Conservation (phyloP, 2,329 filamentous ascomycete genomes). For the Thielaviopsis cerberus region DNA sequence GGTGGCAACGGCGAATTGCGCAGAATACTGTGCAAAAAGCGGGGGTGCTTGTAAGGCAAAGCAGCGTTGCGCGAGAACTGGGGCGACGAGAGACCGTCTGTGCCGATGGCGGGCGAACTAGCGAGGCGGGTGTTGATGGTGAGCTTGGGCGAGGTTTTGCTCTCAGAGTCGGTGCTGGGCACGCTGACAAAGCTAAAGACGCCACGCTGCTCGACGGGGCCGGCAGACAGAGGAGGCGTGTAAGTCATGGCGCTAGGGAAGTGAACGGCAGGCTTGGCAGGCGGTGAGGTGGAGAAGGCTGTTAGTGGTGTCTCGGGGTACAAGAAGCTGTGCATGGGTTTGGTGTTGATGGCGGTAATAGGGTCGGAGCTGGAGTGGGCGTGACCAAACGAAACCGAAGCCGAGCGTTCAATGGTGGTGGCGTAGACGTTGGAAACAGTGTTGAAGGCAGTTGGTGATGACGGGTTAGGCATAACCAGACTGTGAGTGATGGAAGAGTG, state of each 20-base stretch:
- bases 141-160: constrained; percentile 10
- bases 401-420: constrained; percentile 41
- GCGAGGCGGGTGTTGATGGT: constrained; percentile 12
- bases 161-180: background rate
- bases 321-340: constrained; percentile 17
- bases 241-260: constrained; percentile 40
- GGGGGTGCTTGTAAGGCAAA: constrained; percentile 40
- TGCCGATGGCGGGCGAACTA: background rate
- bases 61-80: constrained; percentile 15
- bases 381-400: constrained; percentile 18
- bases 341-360: constrained; percentile 8
- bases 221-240: constrained; percentile 40
- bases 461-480: constrained; percentile 31
- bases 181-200: constrained; percentile 8
- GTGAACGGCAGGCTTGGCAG: constrained; percentile 24
- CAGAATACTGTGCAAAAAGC: constrained; percentile 42
- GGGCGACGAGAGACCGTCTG: constrained; percentile 8
- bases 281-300: constrained; percentile 31
- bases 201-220: constrained; percentile 22
- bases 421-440: constrained; percentile 48
- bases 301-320: constrained; percentile 37
- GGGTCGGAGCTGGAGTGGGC: constrained; percentile 2
- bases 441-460: constrained; percentile 45
- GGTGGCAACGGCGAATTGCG: constrained; percentile 46
- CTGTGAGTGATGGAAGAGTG: constrained; percentile 19